Base-by-base conservation (phyloP, 345 rosid genomes). In the Corchorus capsularis region DNA sequence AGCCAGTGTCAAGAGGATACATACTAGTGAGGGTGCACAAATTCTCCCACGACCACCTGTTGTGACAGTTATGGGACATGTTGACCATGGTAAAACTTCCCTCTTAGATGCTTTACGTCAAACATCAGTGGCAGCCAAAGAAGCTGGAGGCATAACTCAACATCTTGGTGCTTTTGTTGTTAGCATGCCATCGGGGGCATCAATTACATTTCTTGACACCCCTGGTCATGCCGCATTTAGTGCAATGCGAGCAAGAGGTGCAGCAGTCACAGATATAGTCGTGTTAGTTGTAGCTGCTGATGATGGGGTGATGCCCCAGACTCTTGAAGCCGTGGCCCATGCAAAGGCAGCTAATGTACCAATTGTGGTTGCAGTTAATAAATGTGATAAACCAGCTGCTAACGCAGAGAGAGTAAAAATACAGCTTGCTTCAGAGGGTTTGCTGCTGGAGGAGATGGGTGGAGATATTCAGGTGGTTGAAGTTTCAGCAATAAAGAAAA, bases 101-200 rank as follows among this genome's bases (percentile, higher is more conserved):
- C 89, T 93, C 80, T 79, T 96, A 49, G 98, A 96, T 83, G 93
- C 99, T 49, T 70, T 93, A 46, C 90, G 97, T 69, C 87, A 90
- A 83, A 92, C 98, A 47, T 90, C 97, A 14, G 93, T 94, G 49
- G 97, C 97, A 17, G 95, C 92, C 39, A 84, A 80, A 81, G 97
- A 96, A 92, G 98, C 99, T 27, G 97, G 98, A 39, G 99, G 98
- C 81, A 96, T 96, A 88, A 96, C 99, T 73, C 99, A 96, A 75
- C 97, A 96, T 67, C 81, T 96, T 13, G 99, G 99, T 73, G 99
- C 97, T 34, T 96, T 96, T 75, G 89, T 92, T 62, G 98, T 92
- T 64, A 82, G 86, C 78, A 96, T 96, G 98, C 83, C 90, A 0
- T 92, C 93, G 0, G 97, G 98, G 66, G 88, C 97, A 73, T 87